A percentile compares a stretch with the other conserved stretches of the same genome.
Conservation (phyloP, 306 rosid genomes). For the Cucumis sativus region DNA sequence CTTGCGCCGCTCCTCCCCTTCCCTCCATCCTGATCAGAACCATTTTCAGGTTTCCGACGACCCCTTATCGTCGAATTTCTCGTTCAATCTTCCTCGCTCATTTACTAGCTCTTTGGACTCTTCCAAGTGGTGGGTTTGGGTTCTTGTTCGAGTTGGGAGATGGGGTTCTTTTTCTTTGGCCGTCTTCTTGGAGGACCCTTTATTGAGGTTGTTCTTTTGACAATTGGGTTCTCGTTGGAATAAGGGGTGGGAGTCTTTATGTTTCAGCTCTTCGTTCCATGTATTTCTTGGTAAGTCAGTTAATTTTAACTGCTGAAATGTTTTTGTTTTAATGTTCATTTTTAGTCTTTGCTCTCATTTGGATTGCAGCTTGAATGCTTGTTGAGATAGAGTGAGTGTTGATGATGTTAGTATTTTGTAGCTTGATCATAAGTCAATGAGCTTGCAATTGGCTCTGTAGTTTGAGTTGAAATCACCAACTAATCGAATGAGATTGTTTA, state of each 20-base stretch:
- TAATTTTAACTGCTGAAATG: not conserved
- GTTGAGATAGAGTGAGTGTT: not conserved
- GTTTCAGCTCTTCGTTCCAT: constrained; percentile 1
- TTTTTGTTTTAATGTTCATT: not conserved
- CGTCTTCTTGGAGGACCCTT: not conserved
- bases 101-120: not conserved
- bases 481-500: not conserved
- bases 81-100: not conserved
- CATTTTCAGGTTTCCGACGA: not conserved
- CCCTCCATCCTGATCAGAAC: not conserved
- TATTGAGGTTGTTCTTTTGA: not conserved
- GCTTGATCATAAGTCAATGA: not conserved
- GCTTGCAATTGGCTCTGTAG: not conserved
- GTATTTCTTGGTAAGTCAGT: constrained; percentile 19
- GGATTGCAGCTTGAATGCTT: not conserved
- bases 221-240: not conserved
- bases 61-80: not conserved
- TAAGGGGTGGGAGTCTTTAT: not conserved
- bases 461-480: not conserved
- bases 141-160: not conserved
- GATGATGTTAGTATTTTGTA: not conserved
- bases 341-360: not conserved
- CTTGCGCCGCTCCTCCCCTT: constrained; percentile 22
- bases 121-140: not conserved
- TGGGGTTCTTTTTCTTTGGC: not conserved